Conservation (phyloP, 345 rosid genomes). For the Eucalyptus polyanthemos region DNA sequence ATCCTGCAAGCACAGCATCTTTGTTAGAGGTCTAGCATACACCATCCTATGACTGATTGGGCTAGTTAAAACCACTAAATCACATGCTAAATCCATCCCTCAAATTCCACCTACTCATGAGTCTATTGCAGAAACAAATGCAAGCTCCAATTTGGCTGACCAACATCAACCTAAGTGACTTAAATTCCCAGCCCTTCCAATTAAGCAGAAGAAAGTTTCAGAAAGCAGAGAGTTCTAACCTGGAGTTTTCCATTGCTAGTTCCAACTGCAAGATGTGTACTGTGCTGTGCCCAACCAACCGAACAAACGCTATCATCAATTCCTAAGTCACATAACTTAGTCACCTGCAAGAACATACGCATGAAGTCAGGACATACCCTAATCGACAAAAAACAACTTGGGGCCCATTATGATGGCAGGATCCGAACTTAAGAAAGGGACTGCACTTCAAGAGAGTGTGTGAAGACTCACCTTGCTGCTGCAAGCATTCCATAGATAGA, state of each 20-base stretch:
- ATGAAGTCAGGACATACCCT: background rate
- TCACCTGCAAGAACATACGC: conserved; percentile 38
- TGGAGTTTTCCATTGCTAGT: conserved; percentile 79
- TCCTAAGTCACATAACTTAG: conserved; percentile 92
- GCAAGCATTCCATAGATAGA: conserved; percentile 98
- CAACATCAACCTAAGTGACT: background rate
- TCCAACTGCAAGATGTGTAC: conserved; percentile 86
- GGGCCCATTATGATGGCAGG: background rate
- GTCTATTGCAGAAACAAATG: background rate
- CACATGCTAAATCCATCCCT: background rate
- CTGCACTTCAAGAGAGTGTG: background rate
- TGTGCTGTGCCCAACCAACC: conserved; percentile 90
- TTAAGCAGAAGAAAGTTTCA: background rate
- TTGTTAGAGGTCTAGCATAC: background rate
- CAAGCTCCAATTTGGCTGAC: background rate
- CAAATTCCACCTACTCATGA: background rate
- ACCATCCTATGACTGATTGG: background rate
- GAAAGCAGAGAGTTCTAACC: conserved; percentile 22
- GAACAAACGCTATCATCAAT: conserved; percentile 84
- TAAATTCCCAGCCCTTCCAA: background rate
- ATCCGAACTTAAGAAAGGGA: background rate
- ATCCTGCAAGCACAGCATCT: background rate
- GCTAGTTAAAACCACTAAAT: background rate
- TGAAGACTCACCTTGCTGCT: conserved; percentile 71
- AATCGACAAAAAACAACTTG: background rate